Base-by-base conservation (phyloP, 441 rosid species). In the Adansonia grandidieri region DNA sequence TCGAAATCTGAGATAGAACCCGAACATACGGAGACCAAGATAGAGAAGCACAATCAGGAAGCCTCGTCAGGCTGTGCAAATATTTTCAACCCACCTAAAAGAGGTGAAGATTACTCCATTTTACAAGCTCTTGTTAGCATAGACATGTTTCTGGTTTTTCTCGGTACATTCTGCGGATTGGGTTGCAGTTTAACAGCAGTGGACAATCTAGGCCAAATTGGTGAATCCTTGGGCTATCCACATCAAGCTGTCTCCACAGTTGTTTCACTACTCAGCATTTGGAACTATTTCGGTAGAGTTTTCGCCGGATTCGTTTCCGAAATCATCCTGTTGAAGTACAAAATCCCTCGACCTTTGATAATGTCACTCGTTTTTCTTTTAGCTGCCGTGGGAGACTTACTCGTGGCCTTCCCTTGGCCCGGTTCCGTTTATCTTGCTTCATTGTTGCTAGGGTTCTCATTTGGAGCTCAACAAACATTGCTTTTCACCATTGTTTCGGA, bases 141-240 rank as follows among this genome's bases (percentile, higher is more conserved):
- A 0, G 88, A 83, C 82, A 83, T 85, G 86, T 20, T 83, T 24
- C 54, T 84, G 6, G 77, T 85, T 17, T 81, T 85, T 32, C 0
- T 81, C 15, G 79, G 80, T 6, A 81, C 81, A n/a, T 72, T 80
- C 11, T 80, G 83, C 28, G 85, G 85, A 5, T 37, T 80, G 4
- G 88, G 86, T 17, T 68, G 80, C 70, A 82, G 81, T 76, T 68
- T 83, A 44, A 80, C 85, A 0, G 81, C 84, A 15, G 71, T 83
- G 8, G 88, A 83, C 78, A 83, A 82, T 60, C 71, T 86, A 11
- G 86, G 86, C 54, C 88, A 83, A 75, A 86, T 86, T 10, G 85
- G 83, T 9, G 81, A 81, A 28, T 81, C 86, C 22, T 73, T 72
- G 7, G 86, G 82, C 14, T 83, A 85, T 54, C 80, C 76, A 10